Evolutionary conservation across 2,329 filamentous ascomycete genomes (phyloP).

Genomic region (Drechslera avenae): DNA sequence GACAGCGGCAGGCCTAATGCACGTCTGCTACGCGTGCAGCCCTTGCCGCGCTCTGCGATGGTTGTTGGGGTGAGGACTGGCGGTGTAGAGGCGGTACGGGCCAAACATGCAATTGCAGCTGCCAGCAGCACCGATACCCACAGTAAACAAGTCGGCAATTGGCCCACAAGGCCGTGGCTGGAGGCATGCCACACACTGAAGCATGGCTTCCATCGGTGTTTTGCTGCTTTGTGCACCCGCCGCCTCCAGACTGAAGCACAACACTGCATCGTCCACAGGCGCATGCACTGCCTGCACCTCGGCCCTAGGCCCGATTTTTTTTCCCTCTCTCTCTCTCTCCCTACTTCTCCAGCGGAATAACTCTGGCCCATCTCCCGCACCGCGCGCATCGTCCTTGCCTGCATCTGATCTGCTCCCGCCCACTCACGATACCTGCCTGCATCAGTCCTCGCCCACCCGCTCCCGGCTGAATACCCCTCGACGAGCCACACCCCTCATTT

Average conservation of each 20-base stretch:
- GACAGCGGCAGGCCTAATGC: conserved; percentile 23
- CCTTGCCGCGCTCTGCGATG: conserved; percentile 28
- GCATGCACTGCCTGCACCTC: conserved; percentile 27
- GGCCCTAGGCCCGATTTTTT: conserved; percentile 28
- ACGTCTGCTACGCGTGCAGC: conserved; percentile 26
- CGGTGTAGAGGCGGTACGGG: conserved; percentile 27
- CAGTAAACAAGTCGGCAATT: conserved; percentile 13
- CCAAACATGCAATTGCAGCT: conserved; percentile 8
- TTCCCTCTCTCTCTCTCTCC: too few relatives aligned
- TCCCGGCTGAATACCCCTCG: conserved; percentile 19
- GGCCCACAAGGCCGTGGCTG: conserved; percentile 20
- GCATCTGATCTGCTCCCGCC: conserved; percentile 20
- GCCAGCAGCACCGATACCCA: conserved; percentile 18
- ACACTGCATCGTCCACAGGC: conserved; percentile 17
- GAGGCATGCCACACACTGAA: conserved; percentile 26
- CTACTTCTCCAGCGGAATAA: conserved; percentile 24
- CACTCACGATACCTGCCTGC: conserved; percentile 15
- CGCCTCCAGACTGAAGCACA: conserved; percentile 10
- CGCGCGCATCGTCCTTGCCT: conserved; percentile 14
- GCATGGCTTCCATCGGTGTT: conserved; percentile 20
- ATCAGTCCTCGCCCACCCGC: conserved; percentile 8
- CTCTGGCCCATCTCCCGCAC: conserved; percentile 21
- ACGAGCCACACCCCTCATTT: conserved; percentile 28
- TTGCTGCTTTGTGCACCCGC: conserved; percentile 14
- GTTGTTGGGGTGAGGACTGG: conserved; percentile 28